Percentiles rank a stretch among this genome's conserved stretches.
Conservation (phyloP, 2,329 filamentous ascomycete species). For the Cladosporium sp. region DNA sequence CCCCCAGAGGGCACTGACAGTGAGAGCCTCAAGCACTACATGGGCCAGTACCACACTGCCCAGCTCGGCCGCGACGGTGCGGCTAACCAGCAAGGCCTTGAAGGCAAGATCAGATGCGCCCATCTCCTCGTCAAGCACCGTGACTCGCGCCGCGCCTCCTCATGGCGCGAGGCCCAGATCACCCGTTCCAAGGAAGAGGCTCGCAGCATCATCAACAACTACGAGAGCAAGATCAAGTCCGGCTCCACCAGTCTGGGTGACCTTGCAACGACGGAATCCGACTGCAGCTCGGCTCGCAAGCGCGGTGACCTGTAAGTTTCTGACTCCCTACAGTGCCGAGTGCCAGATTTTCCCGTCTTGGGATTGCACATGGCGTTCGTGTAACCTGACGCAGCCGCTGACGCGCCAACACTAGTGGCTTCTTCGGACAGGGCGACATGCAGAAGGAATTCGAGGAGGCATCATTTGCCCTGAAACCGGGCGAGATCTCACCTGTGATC, state of each 20-base stretch:
- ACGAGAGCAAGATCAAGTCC: constrained; percentile 74
- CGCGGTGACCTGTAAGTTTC: constrained; percentile 74
- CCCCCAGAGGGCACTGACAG: constrained; percentile 85
- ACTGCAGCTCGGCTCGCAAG: constrained; percentile 95
- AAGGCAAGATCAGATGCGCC: constrained; percentile 88
- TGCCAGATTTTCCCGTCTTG: constrained; percentile 3
- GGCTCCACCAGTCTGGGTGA: constrained; percentile 73
- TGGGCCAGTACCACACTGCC: constrained; percentile 76
- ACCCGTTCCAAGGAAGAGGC: constrained; percentile 88
- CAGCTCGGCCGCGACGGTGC: constrained; percentile 41
- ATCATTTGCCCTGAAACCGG: constrained; percentile 83
- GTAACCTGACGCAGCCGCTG: constrained; percentile 8
- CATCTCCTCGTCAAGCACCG: constrained; percentile 94
- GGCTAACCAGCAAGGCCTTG: constrained; percentile 36
- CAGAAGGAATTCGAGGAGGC: constrained; percentile 98
- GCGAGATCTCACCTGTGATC: constrained; percentile 82
- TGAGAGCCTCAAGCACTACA: constrained; percentile 90
- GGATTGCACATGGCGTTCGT: constrained; percentile 17
- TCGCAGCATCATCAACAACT: constrained; percentile 68
- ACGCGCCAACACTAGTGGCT: constrained; percentile 58
- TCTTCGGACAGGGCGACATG: constrained; percentile 94
- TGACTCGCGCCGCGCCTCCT: constrained; percentile 82
- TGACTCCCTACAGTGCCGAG: neutral
- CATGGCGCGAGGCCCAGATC: constrained; percentile 90
- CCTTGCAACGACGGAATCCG: constrained; percentile 83